Conservation (phyloP, 1,284 basidiomycete species). For the Trametes hirsuta region DNA sequence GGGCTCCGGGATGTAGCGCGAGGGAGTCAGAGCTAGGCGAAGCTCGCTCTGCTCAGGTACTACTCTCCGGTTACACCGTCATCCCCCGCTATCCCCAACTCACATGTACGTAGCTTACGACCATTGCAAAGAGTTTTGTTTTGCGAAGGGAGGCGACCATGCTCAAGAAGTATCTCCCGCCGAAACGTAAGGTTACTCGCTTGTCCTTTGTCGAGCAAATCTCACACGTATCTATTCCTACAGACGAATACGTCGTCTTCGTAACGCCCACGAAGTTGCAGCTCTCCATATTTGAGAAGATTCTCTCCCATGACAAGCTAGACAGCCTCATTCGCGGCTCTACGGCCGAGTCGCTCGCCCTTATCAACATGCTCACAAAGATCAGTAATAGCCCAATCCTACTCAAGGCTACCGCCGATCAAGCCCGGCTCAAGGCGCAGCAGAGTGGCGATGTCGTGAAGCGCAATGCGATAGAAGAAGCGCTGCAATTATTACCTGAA, state of each 20-base stretch:
- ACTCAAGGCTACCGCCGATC: slow-evolving; percentile 73
- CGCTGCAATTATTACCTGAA: slow-evolving; percentile 69
- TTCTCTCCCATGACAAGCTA: slow-evolving; percentile 71
- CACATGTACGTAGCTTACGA: slow-evolving; percentile 57
- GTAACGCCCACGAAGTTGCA: slow-evolving; percentile 85
- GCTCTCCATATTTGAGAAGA: slow-evolving; percentile 76
- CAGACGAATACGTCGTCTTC: slow-evolving; percentile 95
- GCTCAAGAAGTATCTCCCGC: slow-evolving; percentile 84
- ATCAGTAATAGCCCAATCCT: slow-evolving; percentile 94
- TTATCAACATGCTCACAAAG: slow-evolving; percentile 84
- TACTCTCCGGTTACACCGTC: neutral
- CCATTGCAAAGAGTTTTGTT: slow-evolving; percentile 85
- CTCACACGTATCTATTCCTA: too few relatives aligned
- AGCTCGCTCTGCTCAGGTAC: slow-evolving; percentile 72
- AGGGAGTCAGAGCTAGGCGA: slow-evolving; percentile 80
- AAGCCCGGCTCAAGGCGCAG: slow-evolving; percentile 46
- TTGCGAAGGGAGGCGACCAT: slow-evolving; percentile 86
- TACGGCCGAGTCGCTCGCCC: slow-evolving; percentile 80
- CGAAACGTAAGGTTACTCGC: slow-evolving; percentile 72
- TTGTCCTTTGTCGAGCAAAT: slow-evolving; percentile 7
- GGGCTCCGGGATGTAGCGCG: slow-evolving; percentile 73
- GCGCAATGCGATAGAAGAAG: slow-evolving; percentile 61
- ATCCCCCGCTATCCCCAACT: slow-evolving; percentile 1
- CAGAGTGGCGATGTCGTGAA: slow-evolving; percentile 43
- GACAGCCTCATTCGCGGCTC: slow-evolving; percentile 68